Base-by-base conservation (phyloP, 306 rosid species). In the Quillaja saponaria region DNA sequence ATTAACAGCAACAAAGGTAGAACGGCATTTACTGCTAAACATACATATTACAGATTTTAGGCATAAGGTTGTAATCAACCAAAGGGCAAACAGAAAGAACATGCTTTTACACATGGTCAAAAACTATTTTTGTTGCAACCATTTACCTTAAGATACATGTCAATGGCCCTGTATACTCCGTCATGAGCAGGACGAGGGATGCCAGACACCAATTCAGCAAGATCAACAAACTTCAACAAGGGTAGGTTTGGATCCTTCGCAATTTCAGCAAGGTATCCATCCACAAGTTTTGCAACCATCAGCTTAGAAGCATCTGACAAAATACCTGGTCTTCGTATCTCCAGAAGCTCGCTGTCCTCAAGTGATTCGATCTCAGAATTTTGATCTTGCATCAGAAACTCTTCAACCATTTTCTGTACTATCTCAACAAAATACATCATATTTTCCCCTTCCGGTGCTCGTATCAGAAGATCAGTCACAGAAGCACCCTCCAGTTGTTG, bases 401-500 rank as follows among this genome's bases (percentile, higher is more conserved):
- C 90, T 64, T 76, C 74, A 6, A 94, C 86, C 28, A 94, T 83
- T 72, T 65, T 94, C 68, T 81, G 84, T 37, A 89, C 95, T 14
- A 73, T 55, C 49, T 54, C 63, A 42, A 89, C 97, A 71, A 89
- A 95, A 70, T 78, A 87, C 16, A 58, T 64, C 15, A 66, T 58
- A 62, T 77, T 37, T 67, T 76, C 95, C 28, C 78, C 82, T 17
- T 88, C 94, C 0, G 87, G 73, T 55, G 81, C 86, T 49, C 14
- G 75, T 55, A 94, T 80, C 79, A 89, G 76, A 71, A 94, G 84
- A 67, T 94, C 99, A 60, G 17, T 80, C 11, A 83, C 87, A 20
- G 95, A 80, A 58, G 96, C 99, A 79, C 83, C 96, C 82, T 87
- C 99, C 49, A 94, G 77, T 68, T 94, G 99, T 66, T 81, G 95